Evolutionary conservation across 2,329 filamentous ascomycete species (phyloP).

Genomic region (Ciborinia camelliae): DNA sequence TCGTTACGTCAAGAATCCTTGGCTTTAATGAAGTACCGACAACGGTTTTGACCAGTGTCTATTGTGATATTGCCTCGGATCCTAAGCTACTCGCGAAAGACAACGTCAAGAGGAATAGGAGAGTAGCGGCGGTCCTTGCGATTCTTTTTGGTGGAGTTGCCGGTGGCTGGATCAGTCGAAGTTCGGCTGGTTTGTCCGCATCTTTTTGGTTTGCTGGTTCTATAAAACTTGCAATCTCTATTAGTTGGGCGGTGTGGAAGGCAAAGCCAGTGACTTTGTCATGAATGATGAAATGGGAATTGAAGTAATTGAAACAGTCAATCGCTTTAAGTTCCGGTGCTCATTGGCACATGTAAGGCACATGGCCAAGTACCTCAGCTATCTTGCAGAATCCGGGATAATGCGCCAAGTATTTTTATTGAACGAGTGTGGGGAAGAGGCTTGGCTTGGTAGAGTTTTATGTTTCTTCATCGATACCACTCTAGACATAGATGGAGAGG

Average conservation of each 20-base stretch:
- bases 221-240: constrained; percentile 54
- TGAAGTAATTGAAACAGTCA: background rate
- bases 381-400: background rate
- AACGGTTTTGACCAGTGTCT: constrained; percentile 76
- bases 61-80: constrained; percentile 76
- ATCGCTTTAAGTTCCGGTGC: background rate
- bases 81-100: constrained; percentile 45
- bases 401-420: background rate
- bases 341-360: background rate
- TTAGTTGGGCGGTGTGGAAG: constrained; percentile 61
- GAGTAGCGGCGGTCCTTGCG: constrained; percentile 48
- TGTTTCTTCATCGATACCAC: background rate
- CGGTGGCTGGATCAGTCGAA: constrained; percentile 54
- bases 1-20: constrained; percentile 68
- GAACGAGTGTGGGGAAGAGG: background rate
- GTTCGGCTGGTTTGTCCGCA: constrained; percentile 48
- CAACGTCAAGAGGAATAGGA: constrained; percentile 52
- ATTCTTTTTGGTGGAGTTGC: constrained; percentile 52
- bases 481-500: background rate
- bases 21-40: constrained; percentile 70
- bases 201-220: constrained; percentile 45
- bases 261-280: constrained; percentile 22
- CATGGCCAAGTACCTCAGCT: background rate
- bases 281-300: background rate
- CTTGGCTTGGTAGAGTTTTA: background rate